phyloP scores from a whole-genome alignment of 148 eudicot genomes.

The Chenopodium quinoa region DNA sequence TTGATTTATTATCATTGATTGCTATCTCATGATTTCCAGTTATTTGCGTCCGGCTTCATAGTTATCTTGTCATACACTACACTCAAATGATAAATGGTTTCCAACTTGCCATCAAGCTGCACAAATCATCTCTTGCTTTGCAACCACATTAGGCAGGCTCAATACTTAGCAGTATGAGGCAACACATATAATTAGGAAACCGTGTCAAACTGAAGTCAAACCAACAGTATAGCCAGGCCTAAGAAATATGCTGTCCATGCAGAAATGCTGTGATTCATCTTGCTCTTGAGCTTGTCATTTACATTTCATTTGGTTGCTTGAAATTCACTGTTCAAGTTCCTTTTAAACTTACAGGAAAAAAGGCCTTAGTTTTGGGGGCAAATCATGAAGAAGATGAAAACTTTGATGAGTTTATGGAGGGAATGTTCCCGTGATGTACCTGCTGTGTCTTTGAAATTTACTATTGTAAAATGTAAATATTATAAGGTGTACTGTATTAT shows the following conservation, averaged over 20 bases:
- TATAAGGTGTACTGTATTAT: neutral
- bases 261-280: neutral
- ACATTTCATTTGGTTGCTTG: neutral
- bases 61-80: neutral
- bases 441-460: neutral
- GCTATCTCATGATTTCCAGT: neutral
- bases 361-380: constrained; percentile 26
- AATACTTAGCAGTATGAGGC: neutral
- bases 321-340: neutral
- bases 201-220: neutral
- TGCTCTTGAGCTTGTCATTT: neutral
- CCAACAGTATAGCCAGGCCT: neutral
- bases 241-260: neutral
- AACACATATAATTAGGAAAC: neutral
- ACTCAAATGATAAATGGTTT: neutral
- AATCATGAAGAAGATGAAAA: constrained; percentile 44
- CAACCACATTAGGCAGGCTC: neutral
- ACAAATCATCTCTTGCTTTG: neutral
- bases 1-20: neutral
- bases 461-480: constrained; percentile 1
- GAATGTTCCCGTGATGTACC: constrained; percentile 72
- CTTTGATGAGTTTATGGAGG: constrained; percentile 69
- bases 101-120: neutral
- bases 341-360: constrained; percentile 30
- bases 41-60: neutral